These are phyloP conservation scores for Telopea speciosissima DNA, from an alignment of 177 flowering plant genomes.

Conservation along the genomic window DNA sequence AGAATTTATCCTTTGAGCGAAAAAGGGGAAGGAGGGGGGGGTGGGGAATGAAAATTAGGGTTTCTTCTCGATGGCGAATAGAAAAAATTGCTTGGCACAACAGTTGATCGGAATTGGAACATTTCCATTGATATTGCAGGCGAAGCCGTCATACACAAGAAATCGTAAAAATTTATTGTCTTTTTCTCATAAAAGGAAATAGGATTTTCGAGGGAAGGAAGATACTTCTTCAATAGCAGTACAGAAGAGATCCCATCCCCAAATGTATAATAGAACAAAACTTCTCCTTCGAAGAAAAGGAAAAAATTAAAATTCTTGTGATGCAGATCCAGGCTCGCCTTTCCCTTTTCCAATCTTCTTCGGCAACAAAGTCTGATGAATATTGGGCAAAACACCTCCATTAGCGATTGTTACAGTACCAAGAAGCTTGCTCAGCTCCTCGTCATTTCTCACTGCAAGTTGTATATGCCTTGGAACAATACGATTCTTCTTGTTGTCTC, in stretches of 20 bases:
- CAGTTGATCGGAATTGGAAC: no score
- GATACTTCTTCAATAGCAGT: neutral
- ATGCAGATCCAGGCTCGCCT: constrained; percentile 48
- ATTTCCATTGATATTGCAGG: neutral
- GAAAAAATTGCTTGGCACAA: no score
- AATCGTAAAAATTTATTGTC: no score
- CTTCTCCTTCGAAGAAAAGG: neutral
- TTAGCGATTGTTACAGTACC: constrained; percentile 51
- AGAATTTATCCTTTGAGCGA: no score
- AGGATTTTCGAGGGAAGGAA: neutral
- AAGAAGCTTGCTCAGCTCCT: constrained; percentile 54
- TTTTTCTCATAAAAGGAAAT: neutral
- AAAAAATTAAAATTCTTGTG: constrained; percentile 38
- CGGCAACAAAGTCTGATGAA: constrained; percentile 47
- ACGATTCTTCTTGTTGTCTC: constrained; percentile 58
- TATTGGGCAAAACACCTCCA: constrained; percentile 51
- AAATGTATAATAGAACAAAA: neutral
- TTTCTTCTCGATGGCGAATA: neutral
- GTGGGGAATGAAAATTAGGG: neutral
- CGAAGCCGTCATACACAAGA: neutral
- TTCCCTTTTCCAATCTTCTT: constrained; percentile 41
- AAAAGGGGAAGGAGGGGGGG: no score
- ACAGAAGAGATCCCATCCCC: constrained; percentile 3
- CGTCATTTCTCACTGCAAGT: constrained; percentile 58
- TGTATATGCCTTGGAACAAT: constrained; percentile 60